Evolutionary conservation across 768 basidiomycete species (phyloP).

Genomic region (Cystofilobasidium bisporidii): DNA sequence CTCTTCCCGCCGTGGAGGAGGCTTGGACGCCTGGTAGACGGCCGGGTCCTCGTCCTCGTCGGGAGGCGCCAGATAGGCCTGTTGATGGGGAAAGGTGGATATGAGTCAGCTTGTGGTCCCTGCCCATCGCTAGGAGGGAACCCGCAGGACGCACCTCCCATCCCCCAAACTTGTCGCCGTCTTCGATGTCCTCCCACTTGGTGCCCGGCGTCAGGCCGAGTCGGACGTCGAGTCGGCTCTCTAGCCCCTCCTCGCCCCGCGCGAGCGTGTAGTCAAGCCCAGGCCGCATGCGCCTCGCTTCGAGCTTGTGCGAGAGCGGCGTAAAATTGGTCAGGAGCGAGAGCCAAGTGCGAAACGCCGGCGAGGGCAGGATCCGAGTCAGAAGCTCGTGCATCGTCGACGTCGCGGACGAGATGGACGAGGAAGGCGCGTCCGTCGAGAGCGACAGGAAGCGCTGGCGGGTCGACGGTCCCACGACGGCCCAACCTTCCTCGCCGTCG

Average conservation of each 20-base stretch:
- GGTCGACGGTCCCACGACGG: conserved; percentile 75
- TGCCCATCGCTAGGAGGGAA: not conserved
- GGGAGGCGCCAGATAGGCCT: conserved; percentile 93
- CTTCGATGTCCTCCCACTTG: conserved; percentile 38
- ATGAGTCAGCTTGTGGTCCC: not conserved
- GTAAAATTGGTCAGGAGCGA: conserved; percentile 60
- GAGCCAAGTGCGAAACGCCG: conserved; percentile 50
- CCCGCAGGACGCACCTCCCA: conserved; percentile 63
- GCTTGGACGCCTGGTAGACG: conserved; percentile 63
- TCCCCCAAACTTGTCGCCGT: conserved; percentile 62
- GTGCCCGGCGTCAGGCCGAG: conserved; percentile 68
- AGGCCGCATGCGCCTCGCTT: conserved; percentile 79
- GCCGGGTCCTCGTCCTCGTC: conserved; percentile 93
- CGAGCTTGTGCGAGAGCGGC: conserved; percentile 60
- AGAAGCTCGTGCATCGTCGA: conserved; percentile 6
- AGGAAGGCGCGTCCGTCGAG: not conserved
- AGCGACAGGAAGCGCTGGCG: conserved; percentile 86
- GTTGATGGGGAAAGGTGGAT: not conserved
- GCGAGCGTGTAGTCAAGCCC: conserved; percentile 93
- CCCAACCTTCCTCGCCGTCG: conserved; percentile 50
- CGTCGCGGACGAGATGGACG: not conserved
- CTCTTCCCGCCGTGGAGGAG: conserved; percentile 30
- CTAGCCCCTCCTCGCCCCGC: conserved; percentile 44
- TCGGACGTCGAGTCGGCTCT: conserved; percentile 73
- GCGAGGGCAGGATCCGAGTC: conserved; percentile 29